These are phyloP conservation scores for Lunasporangiospora selenospora DNA, from an alignment of 192 early-diverging fungal genomes.

Conservation along the genomic window DNA sequence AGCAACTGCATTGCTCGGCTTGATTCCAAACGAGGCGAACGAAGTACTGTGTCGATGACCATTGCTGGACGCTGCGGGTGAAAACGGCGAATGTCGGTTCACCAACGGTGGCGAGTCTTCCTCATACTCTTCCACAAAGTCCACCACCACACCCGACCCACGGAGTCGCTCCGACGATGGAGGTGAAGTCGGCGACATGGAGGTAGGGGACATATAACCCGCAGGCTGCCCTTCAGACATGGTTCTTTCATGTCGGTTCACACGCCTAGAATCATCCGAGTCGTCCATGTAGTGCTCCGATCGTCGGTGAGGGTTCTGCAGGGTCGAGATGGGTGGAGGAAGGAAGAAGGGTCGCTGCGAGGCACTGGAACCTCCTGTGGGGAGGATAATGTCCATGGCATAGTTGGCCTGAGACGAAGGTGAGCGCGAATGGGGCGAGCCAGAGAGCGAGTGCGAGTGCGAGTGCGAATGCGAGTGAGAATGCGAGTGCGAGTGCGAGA, in stretches of 20 bases:
- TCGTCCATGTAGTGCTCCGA: conserved; percentile 17
- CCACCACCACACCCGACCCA: too few relatives aligned
- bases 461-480: not conserved
- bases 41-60: conserved; percentile 35
- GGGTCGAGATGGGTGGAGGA: conserved; percentile 31
- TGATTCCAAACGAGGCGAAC: conserved; percentile 20
- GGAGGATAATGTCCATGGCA: conserved; percentile 36
- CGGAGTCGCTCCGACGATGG: conserved; percentile 28
- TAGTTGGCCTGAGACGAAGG: too few relatives aligned
- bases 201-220: conserved; percentile 34
- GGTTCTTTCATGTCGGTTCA: conserved; percentile 31
- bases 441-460: conserved; percentile 1
- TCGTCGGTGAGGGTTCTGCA: conserved; percentile 3
- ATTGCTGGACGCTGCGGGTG: conserved; percentile 6
- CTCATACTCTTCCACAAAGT: conserved; percentile 32
- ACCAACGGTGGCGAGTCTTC: conserved; percentile 26
- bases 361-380: conserved; percentile 1
- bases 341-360: conserved; percentile 16
- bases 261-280: conserved; percentile 22
- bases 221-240: conserved; percentile 37
- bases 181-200: conserved; percentile 29
- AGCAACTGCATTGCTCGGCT: not conserved
- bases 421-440: too few relatives aligned
- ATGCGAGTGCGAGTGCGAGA: not conserved
- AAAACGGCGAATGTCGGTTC: conserved; percentile 14